Base-by-base conservation (phyloP, 169 alveolate genomes). In the Gregarina niphandrodes region DNA sequence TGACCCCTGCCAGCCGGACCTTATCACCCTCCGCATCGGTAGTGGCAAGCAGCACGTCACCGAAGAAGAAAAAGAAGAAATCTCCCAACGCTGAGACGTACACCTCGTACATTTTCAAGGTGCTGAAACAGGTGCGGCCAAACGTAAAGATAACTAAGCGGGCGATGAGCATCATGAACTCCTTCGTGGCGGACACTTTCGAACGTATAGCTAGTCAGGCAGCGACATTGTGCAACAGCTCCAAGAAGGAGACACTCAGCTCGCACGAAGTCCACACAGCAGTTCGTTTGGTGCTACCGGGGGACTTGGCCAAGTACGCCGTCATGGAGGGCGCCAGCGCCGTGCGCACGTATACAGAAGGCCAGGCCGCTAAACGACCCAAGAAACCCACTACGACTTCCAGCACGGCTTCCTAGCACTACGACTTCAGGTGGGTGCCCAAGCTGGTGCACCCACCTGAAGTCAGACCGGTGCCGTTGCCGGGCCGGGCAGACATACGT, bases 281-380 rank as follows among this genome's bases (percentile, higher is more conserved):
- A 39, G 95, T 87, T 64, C 86, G 95, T 59, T 81, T 91, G 42
- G 89, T 91, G 32, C 86, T 91, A 35, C 97, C 98, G n/a, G 98
- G 98, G 17, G 98, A 91, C 66, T 82, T 91, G 52, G 93, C 98
- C 39, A 86, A 89, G 79, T 97, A 91, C 71, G 98, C 98, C 54
- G 95, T 91, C 58, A 77, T 94, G 26, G 98, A 91, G 76, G 98
- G 98, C 58, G 87, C 97, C 55, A 91, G 88, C 77, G 97, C 96
- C 45, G 98, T 90, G 65, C 84, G 96, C 57, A 90, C 86, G 67
- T 87, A 81, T 77, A 80, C 95, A 17, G 61, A 53, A 26, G 32
- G n/a, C n/a, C n/a, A n/a, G n/a, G n/a, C n/a, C n/a, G n/a, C n/a
- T n/a, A n/a, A n/a, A n/a, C n/a, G n/a, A n/a, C n/a, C n/a, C n/a